Conservation (phyloP, 768 basidiomycete genomes). For the Termitomyces heimii region DNA sequence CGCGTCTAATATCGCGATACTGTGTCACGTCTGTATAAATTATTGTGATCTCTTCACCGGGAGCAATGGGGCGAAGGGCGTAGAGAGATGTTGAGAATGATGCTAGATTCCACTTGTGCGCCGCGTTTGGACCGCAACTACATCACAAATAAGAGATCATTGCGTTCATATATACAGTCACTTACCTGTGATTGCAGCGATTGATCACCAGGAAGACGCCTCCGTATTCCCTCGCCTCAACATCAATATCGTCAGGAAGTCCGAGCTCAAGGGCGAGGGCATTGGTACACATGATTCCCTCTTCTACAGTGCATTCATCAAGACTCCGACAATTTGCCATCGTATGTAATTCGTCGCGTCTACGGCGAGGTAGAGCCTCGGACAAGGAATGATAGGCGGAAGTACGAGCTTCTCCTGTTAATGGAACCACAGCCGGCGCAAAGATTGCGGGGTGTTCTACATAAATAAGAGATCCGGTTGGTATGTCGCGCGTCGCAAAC, state of each 20-base stretch:
- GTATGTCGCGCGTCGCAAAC: conserved; percentile 20
- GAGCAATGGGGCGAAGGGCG: conserved; percentile 30
- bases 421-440: conserved; percentile 14
- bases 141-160: background rate
- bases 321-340: conserved; percentile 18
- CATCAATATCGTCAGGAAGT: conserved; percentile 18
- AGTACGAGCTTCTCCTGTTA: conserved; percentile 9
- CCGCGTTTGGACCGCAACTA: conserved; percentile 41
- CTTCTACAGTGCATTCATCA: conserved; percentile 28
- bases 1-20: conserved; percentile 25
- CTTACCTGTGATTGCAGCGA: conserved; percentile 39
- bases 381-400: conserved; percentile 18
- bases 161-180: background rate
- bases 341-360: conserved; percentile 16
- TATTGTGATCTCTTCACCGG: conserved; percentile 39
- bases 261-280: conserved; percentile 29
- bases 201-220: conserved; percentile 36
- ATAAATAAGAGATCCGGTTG: conserved; percentile 17
- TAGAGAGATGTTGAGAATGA: conserved; percentile 34
- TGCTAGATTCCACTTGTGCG: conserved; percentile 33
- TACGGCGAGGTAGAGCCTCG: conserved; percentile 11
- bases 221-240: conserved; percentile 28
- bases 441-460: conserved; percentile 22
- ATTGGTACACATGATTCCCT: conserved; percentile 40
- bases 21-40: conserved; percentile 37